Conservation (phyloP, 1,139 yeast species). For the Geotrichum macrosporum region DNA sequence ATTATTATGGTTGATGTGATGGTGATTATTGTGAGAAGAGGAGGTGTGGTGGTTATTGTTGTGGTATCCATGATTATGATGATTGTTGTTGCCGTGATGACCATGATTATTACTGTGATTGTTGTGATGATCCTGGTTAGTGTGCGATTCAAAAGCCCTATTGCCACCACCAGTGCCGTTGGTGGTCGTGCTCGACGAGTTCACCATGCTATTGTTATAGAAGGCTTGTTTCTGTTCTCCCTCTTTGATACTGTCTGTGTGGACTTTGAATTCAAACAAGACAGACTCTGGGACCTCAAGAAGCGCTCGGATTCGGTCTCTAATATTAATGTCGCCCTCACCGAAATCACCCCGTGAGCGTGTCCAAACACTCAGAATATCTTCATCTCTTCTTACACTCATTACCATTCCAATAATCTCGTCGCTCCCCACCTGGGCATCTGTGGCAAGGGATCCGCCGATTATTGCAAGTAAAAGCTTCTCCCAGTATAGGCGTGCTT, state of each 20-base stretch:
- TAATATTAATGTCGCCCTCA: slow-evolving; percentile 26
- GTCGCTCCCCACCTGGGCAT: slow-evolving; percentile 26
- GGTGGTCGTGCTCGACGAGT: background rate
- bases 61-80: too few relatives aligned
- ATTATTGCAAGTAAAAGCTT: slow-evolving; percentile 34
- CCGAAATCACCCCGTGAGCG: slow-evolving; percentile 25
- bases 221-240: slow-evolving; percentile 23
- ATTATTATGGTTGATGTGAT: slow-evolving; percentile 2
- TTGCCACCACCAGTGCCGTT: background rate
- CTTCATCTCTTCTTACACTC: slow-evolving; percentile 39
- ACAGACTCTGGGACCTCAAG: slow-evolving; percentile 29
- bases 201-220: slow-evolving; percentile 11
- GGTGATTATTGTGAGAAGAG: background rate
- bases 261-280: slow-evolving; percentile 34
- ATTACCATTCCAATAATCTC: slow-evolving; percentile 40
- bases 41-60: background rate
- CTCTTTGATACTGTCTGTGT: slow-evolving; percentile 34
- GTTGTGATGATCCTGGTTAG: background rate
- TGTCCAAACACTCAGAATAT: slow-evolving; percentile 39
- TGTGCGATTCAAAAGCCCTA: background rate
- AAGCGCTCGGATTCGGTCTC: slow-evolving; percentile 27
- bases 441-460: slow-evolving; percentile 33
- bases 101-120: background rate
- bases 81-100: background rate
- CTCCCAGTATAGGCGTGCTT: slow-evolving; percentile 38